Base-by-base conservation (phyloP, 352 stramenopile genomes). In the Globisporangium solare region DNA sequence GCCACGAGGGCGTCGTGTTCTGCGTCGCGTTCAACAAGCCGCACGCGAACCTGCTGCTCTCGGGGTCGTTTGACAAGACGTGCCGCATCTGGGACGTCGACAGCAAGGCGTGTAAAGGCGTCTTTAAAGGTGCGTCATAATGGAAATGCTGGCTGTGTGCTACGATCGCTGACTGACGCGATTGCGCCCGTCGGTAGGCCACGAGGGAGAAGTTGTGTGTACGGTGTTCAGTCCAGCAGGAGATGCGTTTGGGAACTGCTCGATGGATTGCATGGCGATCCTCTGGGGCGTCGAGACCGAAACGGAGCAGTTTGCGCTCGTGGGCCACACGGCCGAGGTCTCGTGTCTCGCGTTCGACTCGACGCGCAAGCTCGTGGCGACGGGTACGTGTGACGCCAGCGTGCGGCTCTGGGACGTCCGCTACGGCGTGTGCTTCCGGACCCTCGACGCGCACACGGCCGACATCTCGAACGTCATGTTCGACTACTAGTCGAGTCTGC, bases 11-110 rank as follows among this genome's bases (percentile, higher is more conserved):
- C 17, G 74, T 88, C 10, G 83, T 90, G 43, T 92, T 82, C 58
- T 79, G 74, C 50, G 48, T 89, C 47, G 61, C 78, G 1, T 88
- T 92, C 58, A 83, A 86, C 51, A 71, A 54, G 5, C 76, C 79
- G 5, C 71, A 78, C 31, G 66, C 76, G 6, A 74, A 65, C 4
- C 71, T 67, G 31, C 60, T 89, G 27, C 58, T 89, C 15, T 89
- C 79, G 0, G 83, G 83, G 3, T 90, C 83, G 18, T 92, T 90
- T 48, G 83, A 92, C 66, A 89, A 87, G 64, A 88, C 78, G 4
- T 90, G 79, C 46, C 72, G 83, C 3, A 50, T 92, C 40, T 92
- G 83, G 80, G 70, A 91, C 56, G 64, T 83, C 13, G 31, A 67
- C 10, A 70, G 49, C 6, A 63, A 66, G 15, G 45, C 47, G 0